These are phyloP conservation scores for Clarkia xantiana DNA, from an alignment of 345 rosid species.

Conservation along the genomic window DNA sequence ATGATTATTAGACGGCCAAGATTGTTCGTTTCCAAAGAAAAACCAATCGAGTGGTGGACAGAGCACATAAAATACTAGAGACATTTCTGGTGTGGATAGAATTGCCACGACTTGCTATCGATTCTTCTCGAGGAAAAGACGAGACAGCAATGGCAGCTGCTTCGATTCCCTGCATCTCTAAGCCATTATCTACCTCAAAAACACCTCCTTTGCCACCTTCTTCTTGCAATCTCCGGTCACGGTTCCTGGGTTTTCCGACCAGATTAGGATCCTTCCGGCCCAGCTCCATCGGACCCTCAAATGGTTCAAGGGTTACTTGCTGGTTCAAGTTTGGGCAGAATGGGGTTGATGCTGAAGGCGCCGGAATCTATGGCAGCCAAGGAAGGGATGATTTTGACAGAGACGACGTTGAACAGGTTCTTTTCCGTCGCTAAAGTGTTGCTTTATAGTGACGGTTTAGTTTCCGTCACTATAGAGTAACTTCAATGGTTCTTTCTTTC, in stretches of 20 bases:
- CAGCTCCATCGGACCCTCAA: slow-evolving; percentile 35
- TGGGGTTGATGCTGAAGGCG: slow-evolving; percentile 91
- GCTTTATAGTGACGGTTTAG: background rate
- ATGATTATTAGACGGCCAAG: background rate
- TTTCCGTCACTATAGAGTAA: background rate
- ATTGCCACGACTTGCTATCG: background rate
- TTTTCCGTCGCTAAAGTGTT: background rate
- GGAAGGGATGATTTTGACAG: slow-evolving; percentile 76
- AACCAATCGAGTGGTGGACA: background rate
- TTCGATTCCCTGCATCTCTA: slow-evolving; percentile 18
- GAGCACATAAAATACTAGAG: background rate
- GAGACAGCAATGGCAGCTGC: slow-evolving; percentile 7
- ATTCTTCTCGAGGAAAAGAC: background rate
- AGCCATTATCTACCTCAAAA: slow-evolving; percentile 14
- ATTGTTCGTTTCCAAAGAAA: background rate
- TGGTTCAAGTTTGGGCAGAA: slow-evolving; percentile 84
- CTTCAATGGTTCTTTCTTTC: background rate
- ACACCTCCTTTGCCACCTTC: slow-evolving; percentile 8
- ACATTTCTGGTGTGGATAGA: background rate
- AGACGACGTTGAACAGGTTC: slow-evolving; percentile 98
- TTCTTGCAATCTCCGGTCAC: slow-evolving; percentile 21
- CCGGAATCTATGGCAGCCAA: slow-evolving; percentile 93
- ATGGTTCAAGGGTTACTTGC: slow-evolving; percentile 53
- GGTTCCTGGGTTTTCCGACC: slow-evolving; percentile 38
- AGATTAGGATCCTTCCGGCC: slow-evolving; percentile 19